phyloP scores from a whole-genome alignment of 306 rosid species.

The Bauhinia variegata region DNA sequence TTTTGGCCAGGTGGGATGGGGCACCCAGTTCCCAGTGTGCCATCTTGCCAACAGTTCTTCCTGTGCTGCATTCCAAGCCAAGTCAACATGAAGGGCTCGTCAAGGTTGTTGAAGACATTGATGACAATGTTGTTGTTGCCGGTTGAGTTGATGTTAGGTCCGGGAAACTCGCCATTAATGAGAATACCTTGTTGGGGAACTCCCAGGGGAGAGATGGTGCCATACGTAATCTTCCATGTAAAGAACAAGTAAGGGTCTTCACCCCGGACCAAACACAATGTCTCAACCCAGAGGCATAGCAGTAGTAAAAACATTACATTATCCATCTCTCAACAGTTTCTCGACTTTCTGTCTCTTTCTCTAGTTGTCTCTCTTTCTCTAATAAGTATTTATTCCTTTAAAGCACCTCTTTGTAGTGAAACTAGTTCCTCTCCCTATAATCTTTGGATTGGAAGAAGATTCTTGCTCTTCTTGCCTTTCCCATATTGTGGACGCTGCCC shows the following conservation, averaged over 20 bases:
- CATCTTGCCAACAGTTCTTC: constrained; percentile 68
- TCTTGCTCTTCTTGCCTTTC: too few species aligned
- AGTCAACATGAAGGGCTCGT: constrained; percentile 61
- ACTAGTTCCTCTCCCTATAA: too few species aligned
- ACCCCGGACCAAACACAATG: constrained; percentile 27
- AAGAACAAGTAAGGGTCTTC: constrained; percentile 60
- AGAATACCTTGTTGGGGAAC: constrained; percentile 64
- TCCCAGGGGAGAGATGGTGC: constrained; percentile 59
- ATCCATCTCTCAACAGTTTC: too few species aligned
- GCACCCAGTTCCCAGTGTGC: constrained; percentile 60
- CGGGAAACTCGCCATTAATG: constrained; percentile 63
- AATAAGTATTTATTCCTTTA: too few species aligned
- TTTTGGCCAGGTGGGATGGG: constrained; percentile 59
- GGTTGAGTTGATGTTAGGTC: constrained; percentile 63
- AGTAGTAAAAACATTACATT: constrained; percentile 22
- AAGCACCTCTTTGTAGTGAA: too few species aligned
- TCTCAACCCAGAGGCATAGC: constrained; percentile 35
- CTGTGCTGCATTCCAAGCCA: constrained; percentile 63
- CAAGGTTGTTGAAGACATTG: constrained; percentile 57
- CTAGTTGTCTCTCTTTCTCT: too few species aligned
- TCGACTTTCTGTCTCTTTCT: too few species aligned
- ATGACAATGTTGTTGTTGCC: constrained; percentile 57
- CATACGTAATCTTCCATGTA: constrained; percentile 57
- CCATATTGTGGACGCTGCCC: too few species aligned
- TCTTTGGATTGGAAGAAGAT: too few species aligned